A percentile compares a stretch with the other conserved stretches of the same genome.
Conservation (phyloP, 352 stramenopile genomes). For the Globisporangium heterothallicum region DNA sequence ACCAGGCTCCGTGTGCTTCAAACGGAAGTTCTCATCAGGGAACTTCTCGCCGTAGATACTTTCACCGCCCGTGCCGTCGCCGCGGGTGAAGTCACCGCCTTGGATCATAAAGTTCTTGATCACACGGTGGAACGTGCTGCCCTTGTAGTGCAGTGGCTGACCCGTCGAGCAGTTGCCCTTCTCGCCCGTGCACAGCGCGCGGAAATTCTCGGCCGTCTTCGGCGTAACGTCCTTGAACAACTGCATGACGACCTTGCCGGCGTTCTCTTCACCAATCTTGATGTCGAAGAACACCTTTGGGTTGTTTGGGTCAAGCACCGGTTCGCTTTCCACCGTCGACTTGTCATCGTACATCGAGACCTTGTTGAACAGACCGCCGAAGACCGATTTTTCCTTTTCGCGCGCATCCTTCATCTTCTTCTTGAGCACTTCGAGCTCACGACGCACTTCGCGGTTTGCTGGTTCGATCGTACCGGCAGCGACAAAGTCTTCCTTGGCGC, state of each 20-base stretch:
- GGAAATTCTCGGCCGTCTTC: slow-evolving; percentile 98
- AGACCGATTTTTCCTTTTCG: slow-evolving; percentile 94
- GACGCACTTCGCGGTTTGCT: slow-evolving; percentile 76
- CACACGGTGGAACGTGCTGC: slow-evolving; percentile 95
- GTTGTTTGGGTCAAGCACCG: slow-evolving; percentile 78
- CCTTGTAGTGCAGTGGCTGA: slow-evolving; percentile 96
- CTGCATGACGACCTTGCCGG: slow-evolving; percentile 94
- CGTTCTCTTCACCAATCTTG: slow-evolving; percentile 84
- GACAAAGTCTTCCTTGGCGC: slow-evolving; percentile 83
- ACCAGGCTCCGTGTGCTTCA: slow-evolving; percentile 94
- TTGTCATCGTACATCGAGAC: slow-evolving; percentile 98
- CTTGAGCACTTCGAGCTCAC: slow-evolving; percentile 74
- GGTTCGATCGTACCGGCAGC: slow-evolving; percentile 78
- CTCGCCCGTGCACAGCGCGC: slow-evolving; percentile 97
- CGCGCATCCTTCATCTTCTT: slow-evolving; percentile 88
- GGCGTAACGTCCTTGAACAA: slow-evolving; percentile 95
- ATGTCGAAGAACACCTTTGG: slow-evolving; percentile 99
- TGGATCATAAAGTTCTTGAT: slow-evolving; percentile 96
- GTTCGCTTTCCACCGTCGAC: slow-evolving; percentile 62
- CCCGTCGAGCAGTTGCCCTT: slow-evolving; percentile 84
- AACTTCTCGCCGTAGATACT: slow-evolving; percentile 93
- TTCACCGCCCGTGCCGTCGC: slow-evolving; percentile 95
- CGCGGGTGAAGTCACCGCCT: slow-evolving; percentile 95
- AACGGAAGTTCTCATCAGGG: slow-evolving; percentile 97
- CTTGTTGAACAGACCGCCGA: slow-evolving; percentile 95